Percentiles rank a stretch among this genome's conserved stretches.
Evolutionary conservation across 257 asterid genomes (phyloP).

Genomic region (Solanum pennellii): DNA sequence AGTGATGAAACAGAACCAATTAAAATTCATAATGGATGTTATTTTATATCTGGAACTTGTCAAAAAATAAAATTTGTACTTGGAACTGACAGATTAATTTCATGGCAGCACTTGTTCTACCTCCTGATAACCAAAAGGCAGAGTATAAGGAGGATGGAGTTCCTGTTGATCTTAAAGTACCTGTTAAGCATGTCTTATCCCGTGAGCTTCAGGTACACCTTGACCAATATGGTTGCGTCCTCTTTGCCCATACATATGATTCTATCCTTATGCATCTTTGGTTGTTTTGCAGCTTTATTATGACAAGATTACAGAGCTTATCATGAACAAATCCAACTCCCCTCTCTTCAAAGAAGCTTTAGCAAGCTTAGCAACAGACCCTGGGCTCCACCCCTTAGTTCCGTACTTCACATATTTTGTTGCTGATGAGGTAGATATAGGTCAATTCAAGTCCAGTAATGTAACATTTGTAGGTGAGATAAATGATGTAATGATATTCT

Average conservation of each 20-base stretch:
- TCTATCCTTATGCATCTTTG: not conserved
- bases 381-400: slow-evolving; percentile 95
- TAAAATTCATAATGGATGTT: not conserved
- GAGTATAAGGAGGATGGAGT: slow-evolving; percentile 80
- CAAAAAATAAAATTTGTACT: not conserved
- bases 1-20: not conserved
- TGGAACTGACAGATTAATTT: not conserved
- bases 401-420: slow-evolving; percentile 91
- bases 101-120: slow-evolving; percentile 45
- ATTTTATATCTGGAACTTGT: not conserved
- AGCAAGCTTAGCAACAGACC: slow-evolving; percentile 89
- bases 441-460: not conserved
- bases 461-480: not conserved
- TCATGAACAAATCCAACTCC: slow-evolving; percentile 60
- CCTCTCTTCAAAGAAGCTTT: slow-evolving; percentile 70
- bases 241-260: slow-evolving; percentile 5
- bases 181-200: slow-evolving; percentile 88
- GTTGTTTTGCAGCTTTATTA: slow-evolving; percentile 75
- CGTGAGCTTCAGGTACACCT: slow-evolving; percentile 89
- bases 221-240: slow-evolving; percentile 3
- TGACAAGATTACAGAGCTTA: slow-evolving; percentile 90
- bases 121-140: slow-evolving; percentile 59
- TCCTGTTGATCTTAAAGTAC: slow-evolving; percentile 75
- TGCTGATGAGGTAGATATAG: slow-evolving; percentile 69
- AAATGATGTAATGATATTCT: slow-evolving; percentile 1